Evolutionary conservation across 306 rosid genomes (phyloP).

Genomic region (Sicyos baderoa): DNA sequence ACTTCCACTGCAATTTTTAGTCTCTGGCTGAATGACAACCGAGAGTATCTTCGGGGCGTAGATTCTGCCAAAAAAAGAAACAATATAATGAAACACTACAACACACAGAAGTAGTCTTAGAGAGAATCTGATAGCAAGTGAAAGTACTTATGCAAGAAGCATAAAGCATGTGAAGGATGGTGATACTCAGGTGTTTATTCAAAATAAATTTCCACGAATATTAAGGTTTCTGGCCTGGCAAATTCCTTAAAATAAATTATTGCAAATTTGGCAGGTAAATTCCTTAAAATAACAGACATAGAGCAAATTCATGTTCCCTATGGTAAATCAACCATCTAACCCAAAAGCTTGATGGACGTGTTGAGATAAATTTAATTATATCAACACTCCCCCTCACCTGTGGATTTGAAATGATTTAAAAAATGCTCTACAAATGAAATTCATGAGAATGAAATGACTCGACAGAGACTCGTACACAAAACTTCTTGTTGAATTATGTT

Average conservation of each 20-base stretch:
- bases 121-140: conserved; percentile 18
- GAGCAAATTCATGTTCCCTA: too few species aligned
- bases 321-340: too few species aligned
- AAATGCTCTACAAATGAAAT: too few species aligned
- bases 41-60: conserved; percentile 83
- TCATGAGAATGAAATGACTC: too few species aligned
- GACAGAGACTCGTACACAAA: too few species aligned
- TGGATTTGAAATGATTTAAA: too few species aligned
- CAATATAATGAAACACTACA: conserved; percentile 18
- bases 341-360: too few species aligned
- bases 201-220: not conserved
- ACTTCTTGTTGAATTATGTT: too few species aligned
- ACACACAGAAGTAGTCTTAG: conserved; percentile 20
- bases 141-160: conserved; percentile 7
- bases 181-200: not conserved
- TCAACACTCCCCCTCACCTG: too few species aligned
- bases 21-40: conserved; percentile 72
- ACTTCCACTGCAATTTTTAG: conserved; percentile 72
- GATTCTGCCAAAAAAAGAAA: conserved; percentile 47
- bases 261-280: not conserved
- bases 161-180: not conserved
- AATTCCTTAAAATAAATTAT: not conserved
- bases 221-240: not conserved
- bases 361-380: too few species aligned
- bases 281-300: too few species aligned